These are phyloP conservation scores for Thoreauomyces humboldtii DNA, from an alignment of 192 early-diverging fungal species.

Conservation along the genomic window DNA sequence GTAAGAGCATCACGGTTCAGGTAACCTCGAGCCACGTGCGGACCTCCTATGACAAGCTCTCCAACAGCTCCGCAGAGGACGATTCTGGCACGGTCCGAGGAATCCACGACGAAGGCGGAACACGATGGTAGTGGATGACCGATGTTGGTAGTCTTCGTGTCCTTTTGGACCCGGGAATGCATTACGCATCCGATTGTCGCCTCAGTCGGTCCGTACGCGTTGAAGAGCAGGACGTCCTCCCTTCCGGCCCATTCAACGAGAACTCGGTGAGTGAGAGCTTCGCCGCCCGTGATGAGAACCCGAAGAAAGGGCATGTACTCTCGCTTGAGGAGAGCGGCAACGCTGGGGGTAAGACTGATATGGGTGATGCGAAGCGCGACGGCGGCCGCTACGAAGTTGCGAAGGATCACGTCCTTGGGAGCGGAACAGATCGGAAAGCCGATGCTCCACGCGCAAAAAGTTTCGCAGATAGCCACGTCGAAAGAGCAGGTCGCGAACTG, in stretches of 20 bases:
- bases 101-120: slow-evolving; percentile 16
- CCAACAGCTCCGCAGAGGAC: slow-evolving; percentile 34
- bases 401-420: background rate
- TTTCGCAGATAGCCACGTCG: slow-evolving; percentile 25
- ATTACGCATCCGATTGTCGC: slow-evolving; percentile 31
- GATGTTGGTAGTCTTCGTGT: slow-evolving; percentile 16
- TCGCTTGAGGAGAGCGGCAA: background rate
- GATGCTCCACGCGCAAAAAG: slow-evolving; percentile 21
- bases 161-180: background rate
- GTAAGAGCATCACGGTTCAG: slow-evolving; percentile 35
- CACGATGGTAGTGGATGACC: slow-evolving; percentile 9
- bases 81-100: background rate
- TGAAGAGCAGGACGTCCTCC: slow-evolving; percentile 18
- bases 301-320: background rate
- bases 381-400: too few relatives aligned
- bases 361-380: background rate
- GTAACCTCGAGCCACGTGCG: slow-evolving; percentile 42
- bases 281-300: slow-evolving; percentile 10
- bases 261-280: slow-evolving; percentile 19
- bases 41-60: slow-evolving; percentile 42
- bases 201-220: slow-evolving; percentile 33
- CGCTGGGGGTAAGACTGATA: background rate
- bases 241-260: slow-evolving; percentile 19
- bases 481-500: slow-evolving; percentile 27
- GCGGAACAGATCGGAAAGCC: background rate